Evolutionary conservation across 345 rosid species (phyloP), one percentile per base, ranked within the genome.

Genomic region (Nephelium lappaceum): DNA sequence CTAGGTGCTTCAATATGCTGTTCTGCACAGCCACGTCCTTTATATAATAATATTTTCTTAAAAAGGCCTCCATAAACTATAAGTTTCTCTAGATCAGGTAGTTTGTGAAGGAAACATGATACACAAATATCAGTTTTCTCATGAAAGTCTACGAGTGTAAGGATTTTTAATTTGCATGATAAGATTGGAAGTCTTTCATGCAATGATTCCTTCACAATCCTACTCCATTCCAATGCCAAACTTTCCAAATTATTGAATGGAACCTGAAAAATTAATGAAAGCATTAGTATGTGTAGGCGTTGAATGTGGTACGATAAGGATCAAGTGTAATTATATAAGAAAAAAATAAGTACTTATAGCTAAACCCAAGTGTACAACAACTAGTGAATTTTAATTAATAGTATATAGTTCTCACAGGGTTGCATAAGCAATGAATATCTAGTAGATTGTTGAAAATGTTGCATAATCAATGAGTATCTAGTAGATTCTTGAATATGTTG

Each of bases 261-360:
- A 55, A 27, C 75, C 75, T 71, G 21, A 15, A n/a, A 71, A 71
- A 53, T 2, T 1, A 53, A 71, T 5, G 14, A 71, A 53, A 71
- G 0, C 14, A 69, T 18, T 47, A 14, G 39, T n/a, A 60, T 25
- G 27, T 60, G 65, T 23, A 60, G 12, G 14, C 27, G 21, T 60
- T 2, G 14, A n/a, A 60, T 60, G 11, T 60, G n/a, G n/a, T n/a
- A n/a, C n/a, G n/a, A n/a, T n/a, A n/a, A n/a, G n/a, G n/a, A 11
- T 5, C 2, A 1, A n/a, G 23, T 49, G 58, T 11, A 53, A 16
- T 16, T 53, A 11, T 8, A 9, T 10, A 66, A 8, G 14, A 61
- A 21, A 61, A 61, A 2, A 12, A 11, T 61, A 6, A 15, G 68
- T 5, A 6, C 5, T 27, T 24, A 15, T 49, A 14, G 55, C 0